These are phyloP conservation scores for Tolypocladium cylindrosporum DNA, from an alignment of 2,329 filamentous ascomycete species.

Conservation along the genomic window DNA sequence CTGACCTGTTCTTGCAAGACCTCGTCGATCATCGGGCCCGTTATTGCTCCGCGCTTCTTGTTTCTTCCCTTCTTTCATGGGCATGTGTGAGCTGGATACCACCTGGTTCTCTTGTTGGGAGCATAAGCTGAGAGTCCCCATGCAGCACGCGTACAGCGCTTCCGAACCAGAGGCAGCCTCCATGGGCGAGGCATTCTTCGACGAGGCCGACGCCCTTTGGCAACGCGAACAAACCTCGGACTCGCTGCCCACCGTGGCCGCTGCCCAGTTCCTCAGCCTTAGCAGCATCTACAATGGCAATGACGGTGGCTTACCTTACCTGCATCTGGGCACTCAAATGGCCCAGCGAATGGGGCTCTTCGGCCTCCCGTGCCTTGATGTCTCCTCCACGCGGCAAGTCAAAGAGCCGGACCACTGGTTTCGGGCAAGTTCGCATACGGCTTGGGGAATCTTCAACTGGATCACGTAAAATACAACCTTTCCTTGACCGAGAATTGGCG, in stretches of 20 bases:
- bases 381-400: not conserved
- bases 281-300: not conserved
- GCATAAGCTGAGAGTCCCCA: not conserved
- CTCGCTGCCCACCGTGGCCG: slow-evolving; percentile 1
- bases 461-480: not conserved
- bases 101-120: not conserved
- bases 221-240: not conserved
- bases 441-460: not conserved
- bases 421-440: not conserved
- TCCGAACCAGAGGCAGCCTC: not conserved
- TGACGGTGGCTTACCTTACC: not conserved
- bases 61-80: slow-evolving; percentile 3
- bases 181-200: not conserved
- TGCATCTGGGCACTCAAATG: not conserved
- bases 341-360: not conserved
- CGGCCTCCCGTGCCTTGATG: not conserved
- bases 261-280: not conserved
- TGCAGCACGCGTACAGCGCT: not conserved
- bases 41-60: slow-evolving; percentile 18
- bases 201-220: not conserved
- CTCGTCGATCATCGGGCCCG: slow-evolving; percentile 9
- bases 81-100: not conserved
- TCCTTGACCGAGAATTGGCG: not conserved
- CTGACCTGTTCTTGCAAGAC: slow-evolving; percentile 16
- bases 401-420: not conserved